These are phyloP conservation scores for Pythium dissotocum DNA, from an alignment of 352 stramenopile genomes.

Conservation along the genomic window DNA sequence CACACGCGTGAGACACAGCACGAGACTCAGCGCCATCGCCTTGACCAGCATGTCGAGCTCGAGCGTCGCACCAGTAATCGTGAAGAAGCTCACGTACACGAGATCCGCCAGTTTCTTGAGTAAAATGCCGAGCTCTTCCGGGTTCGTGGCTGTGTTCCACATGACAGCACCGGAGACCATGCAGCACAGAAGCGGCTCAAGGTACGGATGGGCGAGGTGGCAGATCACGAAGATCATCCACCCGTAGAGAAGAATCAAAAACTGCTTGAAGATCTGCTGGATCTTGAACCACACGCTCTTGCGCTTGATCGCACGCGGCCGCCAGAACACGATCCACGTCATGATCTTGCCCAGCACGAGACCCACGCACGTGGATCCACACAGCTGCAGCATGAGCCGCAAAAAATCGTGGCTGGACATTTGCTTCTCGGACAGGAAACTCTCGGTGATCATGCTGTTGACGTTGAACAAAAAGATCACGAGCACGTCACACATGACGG, in stretches of 20 bases:
- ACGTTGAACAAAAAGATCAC: slow-evolving; percentile 78
- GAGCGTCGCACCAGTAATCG: slow-evolving; percentile 62
- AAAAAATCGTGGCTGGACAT: slow-evolving; percentile 39
- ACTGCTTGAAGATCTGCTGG: slow-evolving; percentile 52
- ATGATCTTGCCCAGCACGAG: slow-evolving; percentile 57
- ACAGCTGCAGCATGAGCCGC: slow-evolving; percentile 45
- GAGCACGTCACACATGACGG: slow-evolving; percentile 68
- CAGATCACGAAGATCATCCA: slow-evolving; percentile 63
- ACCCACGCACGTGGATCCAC: slow-evolving; percentile 47
- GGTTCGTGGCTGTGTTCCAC: slow-evolving; percentile 61
- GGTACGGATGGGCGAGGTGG: slow-evolving; percentile 59
- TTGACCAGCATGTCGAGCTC: slow-evolving; percentile 69
- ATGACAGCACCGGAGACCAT: slow-evolving; percentile 68
- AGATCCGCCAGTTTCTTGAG: slow-evolving; percentile 55
- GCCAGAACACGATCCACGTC: slow-evolving; percentile 54
- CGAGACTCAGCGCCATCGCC: slow-evolving; percentile 49
- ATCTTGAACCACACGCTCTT: slow-evolving; percentile 46
- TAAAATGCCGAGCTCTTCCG: slow-evolving; percentile 54
- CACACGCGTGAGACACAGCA: slow-evolving; percentile 56
- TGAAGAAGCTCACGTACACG: slow-evolving; percentile 80
- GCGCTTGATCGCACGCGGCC: slow-evolving; percentile 49
- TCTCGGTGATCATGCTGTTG: slow-evolving; percentile 70
- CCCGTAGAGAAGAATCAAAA: slow-evolving; percentile 59
- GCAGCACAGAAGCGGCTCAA: slow-evolving; percentile 65
- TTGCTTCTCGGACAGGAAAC: slow-evolving; percentile 56